Evolutionary conservation across 805 yeast genomes (phyloP).

Genomic region (Kregervanrija pseudodelftensis): DNA sequence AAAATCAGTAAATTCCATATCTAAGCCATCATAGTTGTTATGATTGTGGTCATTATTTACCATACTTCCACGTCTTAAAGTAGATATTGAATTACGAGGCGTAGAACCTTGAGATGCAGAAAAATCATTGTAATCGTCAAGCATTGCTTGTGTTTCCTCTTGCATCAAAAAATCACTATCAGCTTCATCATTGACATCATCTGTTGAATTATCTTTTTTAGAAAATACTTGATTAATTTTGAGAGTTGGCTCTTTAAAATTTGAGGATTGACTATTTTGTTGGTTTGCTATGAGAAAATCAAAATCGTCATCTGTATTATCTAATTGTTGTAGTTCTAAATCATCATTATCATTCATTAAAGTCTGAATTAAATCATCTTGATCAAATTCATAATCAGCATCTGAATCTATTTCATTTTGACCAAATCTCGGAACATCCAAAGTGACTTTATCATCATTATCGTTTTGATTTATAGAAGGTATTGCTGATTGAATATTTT

Average conservation of each 20-base stretch:
- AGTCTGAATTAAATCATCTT: constrained; percentile 37
- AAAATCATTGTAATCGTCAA: constrained; percentile 30
- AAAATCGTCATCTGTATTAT: constrained; percentile 29
- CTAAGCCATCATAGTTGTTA: constrained; percentile 27
- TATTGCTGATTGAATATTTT: constrained; percentile 5
- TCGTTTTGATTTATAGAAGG: constrained; percentile 15
- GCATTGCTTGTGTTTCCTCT: constrained; percentile 37
- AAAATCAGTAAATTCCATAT: constrained; percentile 15
- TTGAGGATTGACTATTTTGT: background rate
- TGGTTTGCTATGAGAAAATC: constrained; percentile 13
- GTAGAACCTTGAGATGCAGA: constrained; percentile 22
- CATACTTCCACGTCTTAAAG: constrained; percentile 12
- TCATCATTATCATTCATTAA: constrained; percentile 33
- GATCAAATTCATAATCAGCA: constrained; percentile 57
- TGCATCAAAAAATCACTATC: constrained; percentile 31
- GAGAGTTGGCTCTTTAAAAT: too few species aligned
- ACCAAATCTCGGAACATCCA: constrained; percentile 46
- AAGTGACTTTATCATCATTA: constrained; percentile 20
- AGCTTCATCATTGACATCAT: constrained; percentile 2
- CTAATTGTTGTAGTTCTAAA: constrained; percentile 27
- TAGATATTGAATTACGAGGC: constrained; percentile 23
- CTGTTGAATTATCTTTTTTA: constrained; percentile 7
- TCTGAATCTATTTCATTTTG: constrained; percentile 43
- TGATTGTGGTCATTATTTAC: constrained; percentile 29
- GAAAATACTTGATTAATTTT: constrained; percentile 4